Conservation (phyloP, 148 eudicot species). For the Dysphania ambrosioides region DNA sequence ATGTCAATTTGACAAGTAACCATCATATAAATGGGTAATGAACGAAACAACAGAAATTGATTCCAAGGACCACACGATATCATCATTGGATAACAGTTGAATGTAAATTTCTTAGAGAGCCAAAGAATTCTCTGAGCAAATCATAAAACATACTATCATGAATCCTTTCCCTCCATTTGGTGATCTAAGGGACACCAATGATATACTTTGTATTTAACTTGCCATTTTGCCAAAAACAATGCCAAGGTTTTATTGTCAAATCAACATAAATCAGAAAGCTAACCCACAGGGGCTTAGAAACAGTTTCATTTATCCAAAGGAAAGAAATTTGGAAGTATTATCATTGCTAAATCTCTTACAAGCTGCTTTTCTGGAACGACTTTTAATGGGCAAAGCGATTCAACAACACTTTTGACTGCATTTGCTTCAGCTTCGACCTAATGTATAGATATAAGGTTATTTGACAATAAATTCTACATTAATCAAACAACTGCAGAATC, state of each 20-base stretch:
- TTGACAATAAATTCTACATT: background rate
- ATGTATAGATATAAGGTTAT: conserved; percentile 17
- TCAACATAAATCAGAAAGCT: background rate
- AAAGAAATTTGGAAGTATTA: background rate
- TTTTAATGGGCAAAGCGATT: conserved; percentile 66
- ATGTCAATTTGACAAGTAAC: background rate
- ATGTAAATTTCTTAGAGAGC: background rate
- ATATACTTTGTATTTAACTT: too few relatives aligned
- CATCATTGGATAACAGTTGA: conserved; percentile 6
- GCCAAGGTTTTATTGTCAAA: too few relatives aligned
- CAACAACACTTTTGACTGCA: conserved; percentile 63
- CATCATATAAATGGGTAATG: background rate
- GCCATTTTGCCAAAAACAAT: background rate
- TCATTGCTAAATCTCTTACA: conserved; percentile 45
- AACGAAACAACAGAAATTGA: background rate
- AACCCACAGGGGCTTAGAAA: background rate
- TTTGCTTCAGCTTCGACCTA: conserved; percentile 84
- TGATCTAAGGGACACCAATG: background rate
- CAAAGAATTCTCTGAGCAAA: background rate
- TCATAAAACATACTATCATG: background rate
- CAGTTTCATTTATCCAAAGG: background rate
- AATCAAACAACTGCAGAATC: background rate
- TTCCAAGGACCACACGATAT: background rate
- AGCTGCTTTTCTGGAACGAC: conserved; percentile 80
- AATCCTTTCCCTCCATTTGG: too few relatives aligned